Evolutionary conservation across 768 basidiomycete species (phyloP), one percentile per base, ranked within the genome.

Genomic region (Rhodosporidiobolus sp.): DNA sequence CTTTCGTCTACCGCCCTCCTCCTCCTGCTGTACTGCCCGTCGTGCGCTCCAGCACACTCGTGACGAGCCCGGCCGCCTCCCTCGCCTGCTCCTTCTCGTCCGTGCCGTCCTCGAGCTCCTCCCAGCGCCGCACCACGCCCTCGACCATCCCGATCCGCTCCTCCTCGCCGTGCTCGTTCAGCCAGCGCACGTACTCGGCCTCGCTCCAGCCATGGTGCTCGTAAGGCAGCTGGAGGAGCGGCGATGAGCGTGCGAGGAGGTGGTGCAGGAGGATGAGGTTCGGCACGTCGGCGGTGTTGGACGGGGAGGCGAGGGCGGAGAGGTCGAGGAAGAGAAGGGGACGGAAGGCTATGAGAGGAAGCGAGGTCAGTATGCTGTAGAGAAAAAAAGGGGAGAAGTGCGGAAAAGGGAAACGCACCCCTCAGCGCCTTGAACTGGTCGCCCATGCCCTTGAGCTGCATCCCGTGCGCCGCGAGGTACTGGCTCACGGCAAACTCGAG

Each of bases 171-270:
- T 97, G 96, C 79, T 96, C 94, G 70, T 92, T 90, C 20, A 98
- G 85, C 94, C 94, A 99, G 55, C 91, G 87, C 60, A 96, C 91
- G 80, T 99, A 99, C 83, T 98, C 96, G 7, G 89, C 86, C 79
- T 97, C 93, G 68, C 91, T 89, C 95, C 96, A 98, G 0, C 90
- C 89, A 78, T 97, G 93, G 66, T 93, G 81, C 60, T 86, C 85
- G 80, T 99, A 92, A 17, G 96, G 95, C 3, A 72, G 45, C 4
- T 56, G 65, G 50, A 98, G 84, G 10, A 77, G 73, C 19, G 83
- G 60, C 1, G 90, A 92, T 17, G 92, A 88, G 34, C 98, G 94
- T 46, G 96, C 85, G 77, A 96, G 89, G 75, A 96, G 89, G 79
- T 98, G 94, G 72, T 84, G 83, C 24, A 97, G 83, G 24, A 98